These are phyloP conservation scores for Vitis hybrid DNA, from an alignment of 177 flowering plant species.

Conservation along the genomic window DNA sequence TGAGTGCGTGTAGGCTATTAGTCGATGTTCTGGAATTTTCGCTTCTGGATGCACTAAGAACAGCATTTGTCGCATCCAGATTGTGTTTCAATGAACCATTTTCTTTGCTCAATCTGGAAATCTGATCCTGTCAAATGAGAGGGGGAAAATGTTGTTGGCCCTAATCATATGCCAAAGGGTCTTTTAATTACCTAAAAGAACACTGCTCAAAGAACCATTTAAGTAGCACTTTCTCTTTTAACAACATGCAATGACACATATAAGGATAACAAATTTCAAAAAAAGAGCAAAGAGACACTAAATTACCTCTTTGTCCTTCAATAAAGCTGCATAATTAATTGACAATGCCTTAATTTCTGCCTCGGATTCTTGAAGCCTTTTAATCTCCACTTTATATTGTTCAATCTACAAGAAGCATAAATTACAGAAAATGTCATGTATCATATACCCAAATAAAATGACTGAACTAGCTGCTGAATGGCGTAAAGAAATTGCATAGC, in stretches of 20 bases:
- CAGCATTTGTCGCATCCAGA: conserved; percentile 46
- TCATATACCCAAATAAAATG: not conserved
- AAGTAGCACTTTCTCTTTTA: no score
- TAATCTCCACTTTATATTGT: conserved; percentile 70
- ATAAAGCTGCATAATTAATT: conserved; percentile 86
- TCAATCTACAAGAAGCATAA: conserved; percentile 53
- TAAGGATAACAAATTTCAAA: not conserved
- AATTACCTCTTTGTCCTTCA: conserved; percentile 91
- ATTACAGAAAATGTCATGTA: not conserved
- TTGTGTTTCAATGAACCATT: conserved; percentile 64
- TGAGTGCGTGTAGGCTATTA: conserved; percentile 25
- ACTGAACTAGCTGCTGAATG: not conserved
- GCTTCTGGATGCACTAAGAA: conserved; percentile 38
- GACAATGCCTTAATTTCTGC: conserved; percentile 88
- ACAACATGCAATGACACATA: not conserved
- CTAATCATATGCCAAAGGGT: not conserved
- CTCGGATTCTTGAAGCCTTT: conserved; percentile 87
- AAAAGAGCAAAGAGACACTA: not conserved
- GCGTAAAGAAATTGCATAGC: not conserved
- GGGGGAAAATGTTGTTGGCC: not conserved
- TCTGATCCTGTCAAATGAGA: conserved; percentile 57
- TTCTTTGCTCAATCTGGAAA: conserved; percentile 66
- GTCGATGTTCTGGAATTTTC: conserved; percentile 33
- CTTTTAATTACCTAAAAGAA: not conserved
- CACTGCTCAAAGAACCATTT: no score